Percentiles rank a stretch among this genome's conserved stretches.
These are phyloP conservation scores for Nidula microcarpa DNA, from an alignment of 768 basidiomycete genomes.

Conservation along the genomic window DNA sequence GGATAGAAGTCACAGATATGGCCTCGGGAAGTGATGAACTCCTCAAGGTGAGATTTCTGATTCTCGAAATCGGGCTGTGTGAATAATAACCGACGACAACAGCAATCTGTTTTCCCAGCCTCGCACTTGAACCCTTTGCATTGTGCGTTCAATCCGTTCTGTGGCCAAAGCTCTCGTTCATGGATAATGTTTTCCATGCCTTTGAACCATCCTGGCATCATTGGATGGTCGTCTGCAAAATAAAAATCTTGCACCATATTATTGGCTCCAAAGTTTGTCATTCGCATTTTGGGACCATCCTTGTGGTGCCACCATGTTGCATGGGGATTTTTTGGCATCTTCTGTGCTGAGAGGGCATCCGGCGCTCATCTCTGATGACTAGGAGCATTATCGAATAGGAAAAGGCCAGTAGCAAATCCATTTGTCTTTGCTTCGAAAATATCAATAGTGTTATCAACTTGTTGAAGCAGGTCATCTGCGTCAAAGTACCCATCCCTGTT, in stretches of 20 bases:
- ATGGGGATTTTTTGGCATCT: slow-evolving; percentile 15
- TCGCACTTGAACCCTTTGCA: slow-evolving; percentile 18
- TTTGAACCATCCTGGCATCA: slow-evolving; percentile 22
- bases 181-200: slow-evolving; percentile 24
- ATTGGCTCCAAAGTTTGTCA: slow-evolving; percentile 3
- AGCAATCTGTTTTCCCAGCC: slow-evolving; percentile 13
- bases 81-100: slow-evolving; percentile 7
- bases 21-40: background rate
- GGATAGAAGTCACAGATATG: slow-evolving; percentile 15
- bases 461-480: slow-evolving; percentile 14
- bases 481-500: slow-evolving; percentile 24
- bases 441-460: slow-evolving; percentile 22
- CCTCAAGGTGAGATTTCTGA: background rate
- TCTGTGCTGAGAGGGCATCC: slow-evolving; percentile 11
- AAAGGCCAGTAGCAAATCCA: slow-evolving; percentile 16
- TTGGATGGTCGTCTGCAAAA: slow-evolving; percentile 17
- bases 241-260: slow-evolving; percentile 21
- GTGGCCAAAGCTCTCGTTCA: slow-evolving; percentile 14
- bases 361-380: slow-evolving; percentile 14
- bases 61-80: background rate
- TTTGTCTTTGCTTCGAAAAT: slow-evolving; percentile 23
- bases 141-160: slow-evolving; percentile 15
- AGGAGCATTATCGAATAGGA: slow-evolving; percentile 18
- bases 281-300: slow-evolving; percentile 10
- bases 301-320: slow-evolving; percentile 10